phyloP scores from a whole-genome alignment of 129 eudicot genomes.

The Centella asiatica region DNA sequence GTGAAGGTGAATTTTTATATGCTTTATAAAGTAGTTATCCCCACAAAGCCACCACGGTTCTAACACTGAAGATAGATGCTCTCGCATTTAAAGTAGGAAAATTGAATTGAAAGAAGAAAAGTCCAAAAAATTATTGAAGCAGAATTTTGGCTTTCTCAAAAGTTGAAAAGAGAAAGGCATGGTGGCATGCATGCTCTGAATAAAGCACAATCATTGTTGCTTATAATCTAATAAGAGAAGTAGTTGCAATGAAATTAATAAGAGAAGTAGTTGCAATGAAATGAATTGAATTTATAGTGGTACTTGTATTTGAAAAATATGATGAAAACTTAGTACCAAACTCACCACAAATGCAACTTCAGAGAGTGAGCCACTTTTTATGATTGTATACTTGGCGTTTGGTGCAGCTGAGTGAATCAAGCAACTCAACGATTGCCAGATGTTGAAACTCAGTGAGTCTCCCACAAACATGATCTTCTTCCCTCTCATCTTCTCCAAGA shows the following conservation, averaged over 20 bases:
- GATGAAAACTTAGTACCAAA: neutral
- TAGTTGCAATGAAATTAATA: neutral
- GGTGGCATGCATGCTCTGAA: slow-evolving; percentile 3
- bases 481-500: slow-evolving; percentile 41
- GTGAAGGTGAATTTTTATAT: neutral
- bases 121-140: neutral
- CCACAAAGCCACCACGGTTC: neutral
- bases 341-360: slow-evolving; percentile 24
- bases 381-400: slow-evolving; percentile 5
- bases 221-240: neutral
- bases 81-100: neutral
- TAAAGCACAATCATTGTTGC: slow-evolving; percentile 5
- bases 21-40: neutral
- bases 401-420: slow-evolving; percentile 49
- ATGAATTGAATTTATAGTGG: neutral
- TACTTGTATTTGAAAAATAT: neutral
- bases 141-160: slow-evolving; percentile 5
- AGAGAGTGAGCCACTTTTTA: neutral
- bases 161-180: neutral
- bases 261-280: neutral
- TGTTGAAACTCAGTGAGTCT: slow-evolving; percentile 62
- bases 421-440: slow-evolving; percentile 64
- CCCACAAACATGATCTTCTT: slow-evolving; percentile 67
- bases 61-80: neutral
- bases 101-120: too few relatives aligned